phyloP scores from a whole-genome alignment of 805 yeast genomes.

The Lachancea dasiensis region DNA sequence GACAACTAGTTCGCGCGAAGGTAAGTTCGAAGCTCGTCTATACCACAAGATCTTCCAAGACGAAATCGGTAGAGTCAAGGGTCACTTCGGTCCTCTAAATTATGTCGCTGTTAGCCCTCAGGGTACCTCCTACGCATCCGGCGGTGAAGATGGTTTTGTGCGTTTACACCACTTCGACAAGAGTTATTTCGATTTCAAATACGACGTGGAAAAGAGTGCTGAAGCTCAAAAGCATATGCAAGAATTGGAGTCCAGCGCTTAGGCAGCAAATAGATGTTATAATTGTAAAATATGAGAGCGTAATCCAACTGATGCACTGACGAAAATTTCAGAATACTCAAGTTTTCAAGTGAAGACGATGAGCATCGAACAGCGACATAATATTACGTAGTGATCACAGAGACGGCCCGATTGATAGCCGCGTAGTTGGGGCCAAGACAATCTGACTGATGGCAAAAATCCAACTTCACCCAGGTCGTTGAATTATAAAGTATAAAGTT shows the following conservation, averaged over 20 bases:
- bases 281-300: slow-evolving; percentile 5
- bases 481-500: too few species aligned
- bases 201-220: slow-evolving; percentile 84
- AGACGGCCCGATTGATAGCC: too few species aligned
- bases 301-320: too few species aligned
- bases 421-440: too few species aligned
- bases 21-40: slow-evolving; percentile 94
- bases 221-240: slow-evolving; percentile 36
- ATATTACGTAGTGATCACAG: too few species aligned
- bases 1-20: slow-evolving; percentile 88
- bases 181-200: slow-evolving; percentile 85
- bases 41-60: slow-evolving; percentile 93
- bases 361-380: too few species aligned
- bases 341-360: too few species aligned
- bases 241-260: slow-evolving; percentile 11
- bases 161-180: slow-evolving; percentile 93
- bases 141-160: slow-evolving; percentile 97
- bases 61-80: slow-evolving; percentile 94
- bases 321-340: too few species aligned
- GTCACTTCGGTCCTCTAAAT: slow-evolving; percentile 98
- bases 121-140: slow-evolving; percentile 91
- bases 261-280: slow-evolving; percentile 3
- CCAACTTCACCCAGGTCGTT: too few species aligned
- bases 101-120: slow-evolving; percentile 90
- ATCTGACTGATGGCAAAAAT: too few species aligned